Conservation (phyloP, 164 flowering plant genomes). For the Chimonanthus praecox region DNA sequence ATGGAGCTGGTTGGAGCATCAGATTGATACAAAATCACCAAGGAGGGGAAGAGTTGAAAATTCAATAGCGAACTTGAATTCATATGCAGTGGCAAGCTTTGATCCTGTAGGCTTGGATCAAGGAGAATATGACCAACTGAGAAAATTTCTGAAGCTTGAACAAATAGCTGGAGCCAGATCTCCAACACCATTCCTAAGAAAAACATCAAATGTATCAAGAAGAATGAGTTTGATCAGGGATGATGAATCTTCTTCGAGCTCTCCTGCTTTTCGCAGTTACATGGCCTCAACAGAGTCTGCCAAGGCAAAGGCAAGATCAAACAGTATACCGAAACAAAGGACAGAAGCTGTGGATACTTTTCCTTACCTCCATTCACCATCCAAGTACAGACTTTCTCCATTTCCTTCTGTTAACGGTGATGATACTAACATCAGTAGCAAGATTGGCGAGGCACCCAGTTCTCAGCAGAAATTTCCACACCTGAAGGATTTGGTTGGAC, state of each 20-base stretch:
- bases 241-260: conserved; percentile 29
- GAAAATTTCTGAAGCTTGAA: conserved; percentile 14
- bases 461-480: conserved; percentile 25
- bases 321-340: conserved; percentile 70
- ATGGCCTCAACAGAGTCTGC: conserved; percentile 77
- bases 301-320: conserved; percentile 61
- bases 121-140: conserved; percentile 17
- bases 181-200: conserved; percentile 19
- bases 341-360: conserved; percentile 23
- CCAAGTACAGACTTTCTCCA: conserved; percentile 28
- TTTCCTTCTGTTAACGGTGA: conserved; percentile 31
- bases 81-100: conserved; percentile 23
- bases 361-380: conserved; percentile 29
- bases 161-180: conserved; percentile 18
- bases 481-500: conserved; percentile 17
- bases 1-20: conserved; percentile 64
- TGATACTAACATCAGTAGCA: conserved; percentile 14
- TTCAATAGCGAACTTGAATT: conserved; percentile 8
- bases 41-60: conserved; percentile 26
- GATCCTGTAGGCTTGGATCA: conserved; percentile 18
- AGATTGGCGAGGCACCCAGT: conserved; percentile 12
- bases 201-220: conserved; percentile 30
- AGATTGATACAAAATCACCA: conserved; percentile 52
- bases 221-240: conserved; percentile 21
- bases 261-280: conserved; percentile 54